phyloP scores from a whole-genome alignment of 371 early-diverging fungal genomes.

The Blastocladiella emersonii region DNA sequence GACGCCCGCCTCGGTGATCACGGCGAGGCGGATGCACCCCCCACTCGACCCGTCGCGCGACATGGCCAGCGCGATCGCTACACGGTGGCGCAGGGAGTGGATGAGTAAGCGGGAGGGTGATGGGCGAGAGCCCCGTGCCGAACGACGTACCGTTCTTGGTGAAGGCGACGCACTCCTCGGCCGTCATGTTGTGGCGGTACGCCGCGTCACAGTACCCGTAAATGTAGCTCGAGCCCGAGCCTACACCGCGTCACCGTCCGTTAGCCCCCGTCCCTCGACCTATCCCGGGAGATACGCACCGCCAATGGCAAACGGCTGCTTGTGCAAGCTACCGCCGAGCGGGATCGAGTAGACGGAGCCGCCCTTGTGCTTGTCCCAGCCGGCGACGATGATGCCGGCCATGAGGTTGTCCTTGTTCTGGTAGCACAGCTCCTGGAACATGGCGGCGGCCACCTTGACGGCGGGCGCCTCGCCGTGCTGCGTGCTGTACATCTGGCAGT shows the following conservation, averaged over 20 bases:
- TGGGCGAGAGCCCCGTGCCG: no score
- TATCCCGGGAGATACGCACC: no score
- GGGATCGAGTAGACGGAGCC: constrained; percentile 87
- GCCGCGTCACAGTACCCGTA: constrained; percentile 95
- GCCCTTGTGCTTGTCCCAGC: constrained; percentile 92
- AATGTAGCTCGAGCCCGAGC: constrained; percentile 95
- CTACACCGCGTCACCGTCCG: constrained; percentile 12
- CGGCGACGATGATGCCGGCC: constrained; percentile 99
- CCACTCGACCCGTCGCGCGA: constrained; percentile 97
- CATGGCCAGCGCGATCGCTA: constrained; percentile 68
- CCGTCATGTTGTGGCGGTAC: constrained; percentile 72
- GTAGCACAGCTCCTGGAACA: constrained; percentile 93
- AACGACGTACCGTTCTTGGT: constrained; percentile 71
- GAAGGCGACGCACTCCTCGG: constrained; percentile 87
- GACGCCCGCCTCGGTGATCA: constrained; percentile 85
- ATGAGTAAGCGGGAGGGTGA: background rate
- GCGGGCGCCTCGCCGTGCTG: constrained; percentile 74
- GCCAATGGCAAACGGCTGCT: constrained; percentile 89
- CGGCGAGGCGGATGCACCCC: constrained; percentile 92
- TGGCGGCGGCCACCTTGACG: constrained; percentile 78
- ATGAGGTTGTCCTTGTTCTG: constrained; percentile 75
- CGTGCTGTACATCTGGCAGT: constrained; percentile 80
- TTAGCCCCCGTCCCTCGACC: background rate
- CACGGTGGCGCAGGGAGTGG: background rate
- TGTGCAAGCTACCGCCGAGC: constrained; percentile 89